Conservation (phyloP, 371 early-diverging fungal species). For the Mortierella sp. region DNA sequence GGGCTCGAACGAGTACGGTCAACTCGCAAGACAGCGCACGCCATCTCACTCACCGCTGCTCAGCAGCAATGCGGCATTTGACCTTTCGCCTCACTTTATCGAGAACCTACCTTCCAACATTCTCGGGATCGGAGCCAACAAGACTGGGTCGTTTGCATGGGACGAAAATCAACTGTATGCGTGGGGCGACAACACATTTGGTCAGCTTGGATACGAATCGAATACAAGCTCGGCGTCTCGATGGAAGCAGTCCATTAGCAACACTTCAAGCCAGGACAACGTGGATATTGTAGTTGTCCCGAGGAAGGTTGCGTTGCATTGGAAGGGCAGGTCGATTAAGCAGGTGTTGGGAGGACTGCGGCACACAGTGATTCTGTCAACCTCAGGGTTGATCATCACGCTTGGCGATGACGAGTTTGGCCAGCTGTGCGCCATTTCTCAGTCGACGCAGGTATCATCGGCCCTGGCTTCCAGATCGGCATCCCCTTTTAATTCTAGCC, state of each 20-base stretch:
- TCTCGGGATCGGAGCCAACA: slow-evolving; percentile 44
- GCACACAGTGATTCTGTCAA: slow-evolving; percentile 33
- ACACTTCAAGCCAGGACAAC: neutral
- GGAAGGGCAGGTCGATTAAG: slow-evolving; percentile 42
- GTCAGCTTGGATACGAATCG: slow-evolving; percentile 30
- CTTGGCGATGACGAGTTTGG: slow-evolving; percentile 46
- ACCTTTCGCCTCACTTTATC: slow-evolving; percentile 34
- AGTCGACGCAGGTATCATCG: neutral
- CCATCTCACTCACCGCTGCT: neutral
- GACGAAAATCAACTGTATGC: slow-evolving; percentile 40
- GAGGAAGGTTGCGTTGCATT: slow-evolving; percentile 24
- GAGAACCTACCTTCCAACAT: slow-evolving; percentile 20
- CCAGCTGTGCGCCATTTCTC: slow-evolving; percentile 26
- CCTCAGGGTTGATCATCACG: slow-evolving; percentile 35
- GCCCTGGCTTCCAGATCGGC: neutral
- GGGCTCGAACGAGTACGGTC: slow-evolving; percentile 46
- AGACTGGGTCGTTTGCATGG: slow-evolving; percentile 41
- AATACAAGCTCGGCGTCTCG: neutral
- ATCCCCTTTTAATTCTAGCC: neutral
- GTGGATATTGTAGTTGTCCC: slow-evolving; percentile 10
- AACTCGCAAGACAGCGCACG: slow-evolving; percentile 28
- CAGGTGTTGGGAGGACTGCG: slow-evolving; percentile 40
- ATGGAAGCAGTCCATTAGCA: neutral
- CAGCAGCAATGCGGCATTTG: neutral
- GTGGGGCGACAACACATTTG: slow-evolving; percentile 50